A percentile compares a stretch with the other conserved stretches of the same genome.
Conservation (phyloP, 1,284 basidiomycete species). For the Singerocomus inundabilis region DNA sequence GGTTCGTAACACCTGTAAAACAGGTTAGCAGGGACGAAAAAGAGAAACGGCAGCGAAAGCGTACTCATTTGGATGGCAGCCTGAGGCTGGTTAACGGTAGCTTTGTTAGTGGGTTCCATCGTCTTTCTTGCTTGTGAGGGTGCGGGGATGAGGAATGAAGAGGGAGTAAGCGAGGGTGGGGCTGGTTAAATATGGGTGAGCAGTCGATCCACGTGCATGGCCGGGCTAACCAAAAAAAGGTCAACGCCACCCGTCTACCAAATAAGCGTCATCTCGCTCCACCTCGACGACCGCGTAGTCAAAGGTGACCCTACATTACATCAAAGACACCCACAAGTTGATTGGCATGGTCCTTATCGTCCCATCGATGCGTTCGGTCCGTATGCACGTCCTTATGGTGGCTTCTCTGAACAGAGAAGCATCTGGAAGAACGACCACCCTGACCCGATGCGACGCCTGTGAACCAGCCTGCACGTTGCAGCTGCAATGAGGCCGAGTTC, state of each 20-base stretch:
- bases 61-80: constrained; percentile 48
- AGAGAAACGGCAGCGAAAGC: constrained; percentile 16
- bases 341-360: neutral
- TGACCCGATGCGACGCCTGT: neutral
- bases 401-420: neutral
- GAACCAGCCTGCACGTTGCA: neutral
- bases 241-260: constrained; percentile 8
- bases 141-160: constrained; percentile 1
- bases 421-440: too few species aligned
- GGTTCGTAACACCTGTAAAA: constrained; percentile 37
- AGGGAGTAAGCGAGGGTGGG: neutral
- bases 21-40: neutral
- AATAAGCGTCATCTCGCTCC: too few species aligned
- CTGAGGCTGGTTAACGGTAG: constrained; percentile 44
- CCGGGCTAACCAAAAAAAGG: neutral
- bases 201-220: constrained; percentile 17
- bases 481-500: neutral
- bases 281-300: too few species aligned
- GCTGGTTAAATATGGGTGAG: constrained; percentile 23
- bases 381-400: too few species aligned
- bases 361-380: too few species aligned
- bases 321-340: too few species aligned
- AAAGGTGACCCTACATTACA: too few species aligned
- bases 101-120: constrained; percentile 37
- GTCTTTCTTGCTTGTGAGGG: constrained; percentile 30